Base-by-base conservation (phyloP, 2,329 filamentous ascomycete genomes). In the Stagonosporopsis rhizophila region DNA sequence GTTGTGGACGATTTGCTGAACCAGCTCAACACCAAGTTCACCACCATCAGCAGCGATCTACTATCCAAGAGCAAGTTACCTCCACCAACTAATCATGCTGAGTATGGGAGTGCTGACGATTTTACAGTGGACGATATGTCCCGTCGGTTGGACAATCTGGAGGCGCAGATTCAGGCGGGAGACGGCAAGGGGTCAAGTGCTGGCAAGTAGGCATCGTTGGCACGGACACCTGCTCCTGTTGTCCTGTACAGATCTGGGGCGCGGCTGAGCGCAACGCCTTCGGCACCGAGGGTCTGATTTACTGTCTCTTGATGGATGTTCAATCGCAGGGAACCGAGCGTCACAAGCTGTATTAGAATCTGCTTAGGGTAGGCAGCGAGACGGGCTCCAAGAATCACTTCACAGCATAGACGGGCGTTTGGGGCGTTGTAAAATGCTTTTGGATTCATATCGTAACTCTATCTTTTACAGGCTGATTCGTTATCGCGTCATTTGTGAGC, bases 121-220 rank as follows among this genome's bases (percentile, higher is more conserved):
- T 7, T 6, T 2, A 17, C 23, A 96, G 92, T 97, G 90, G 93
- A 96, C 71, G 92, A 96, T 61, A 96, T 97, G 92, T 90, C 91
- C 14, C 84, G 89, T 58, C 86, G 93, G 23, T 79, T 97, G 20
- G 93, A 97, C 72, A 91, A 88, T 55, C 83, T 97, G 11, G 93
- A 96, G 75, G 82, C 89, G 22, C 87, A 88, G 14, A 81, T 96
- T 40, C 82, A 85, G 67, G 82, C 84, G 35, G 83, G 80, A 56
- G 73, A 85, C 66, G 62, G 78, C 22, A 75, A 75, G 53, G 62
- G 62, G 15, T 59, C 70, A 11, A 60, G 61, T 17, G 40, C 54
- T 6, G 39, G 44, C 48, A 58, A 58, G 23, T 60, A 57, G 57
- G 41, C 25, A 42, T 50, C 50, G 46, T 20, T 32, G 37, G 46